phyloP scores from a whole-genome alignment of 2,329 filamentous ascomycete species.

The Sphaceloma murrayae region DNA sequence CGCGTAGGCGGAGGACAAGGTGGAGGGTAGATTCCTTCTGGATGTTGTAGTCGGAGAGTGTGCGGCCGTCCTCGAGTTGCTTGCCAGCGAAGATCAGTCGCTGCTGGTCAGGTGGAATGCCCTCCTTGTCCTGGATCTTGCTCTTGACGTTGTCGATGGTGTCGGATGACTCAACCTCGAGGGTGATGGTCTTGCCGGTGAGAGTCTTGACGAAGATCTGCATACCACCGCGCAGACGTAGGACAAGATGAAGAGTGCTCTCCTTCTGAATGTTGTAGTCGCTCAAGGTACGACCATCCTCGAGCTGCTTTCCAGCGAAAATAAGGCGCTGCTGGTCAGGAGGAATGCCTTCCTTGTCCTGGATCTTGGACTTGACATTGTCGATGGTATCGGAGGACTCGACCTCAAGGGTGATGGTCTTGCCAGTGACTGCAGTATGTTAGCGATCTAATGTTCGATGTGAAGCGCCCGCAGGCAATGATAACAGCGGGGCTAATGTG shows the following conservation, averaged over 20 bases:
- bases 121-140: conserved; percentile 75
- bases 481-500: too few relatives aligned
- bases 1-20: conserved; percentile 89
- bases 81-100: conserved; percentile 89
- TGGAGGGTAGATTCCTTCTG: conserved; percentile 86
- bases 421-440: conserved; percentile 48
- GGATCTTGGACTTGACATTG: conserved; percentile 94
- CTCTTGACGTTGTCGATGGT: conserved; percentile 91
- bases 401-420: conserved; percentile 59
- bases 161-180: conserved; percentile 81
- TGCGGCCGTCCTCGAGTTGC: conserved; percentile 86
- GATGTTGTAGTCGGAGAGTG: conserved; percentile 91
- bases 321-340: conserved; percentile 94
- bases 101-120: conserved; percentile 90
- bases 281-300: conserved; percentile 80
- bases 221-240: conserved; percentile 58
- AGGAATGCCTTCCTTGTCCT: conserved; percentile 95
- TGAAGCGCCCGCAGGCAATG: conserved; percentile 20
- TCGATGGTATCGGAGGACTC: conserved; percentile 79
- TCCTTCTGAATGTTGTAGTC: conserved; percentile 90
- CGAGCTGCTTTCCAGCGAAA: conserved; percentile 92
- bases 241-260: conserved; percentile 56
- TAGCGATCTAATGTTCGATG: conserved; percentile 28
- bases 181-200: conserved; percentile 83
- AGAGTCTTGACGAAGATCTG: conserved; percentile 45